Conservation (phyloP, 208 protist genomes). For the Trypanosoma cruzi region DNA sequence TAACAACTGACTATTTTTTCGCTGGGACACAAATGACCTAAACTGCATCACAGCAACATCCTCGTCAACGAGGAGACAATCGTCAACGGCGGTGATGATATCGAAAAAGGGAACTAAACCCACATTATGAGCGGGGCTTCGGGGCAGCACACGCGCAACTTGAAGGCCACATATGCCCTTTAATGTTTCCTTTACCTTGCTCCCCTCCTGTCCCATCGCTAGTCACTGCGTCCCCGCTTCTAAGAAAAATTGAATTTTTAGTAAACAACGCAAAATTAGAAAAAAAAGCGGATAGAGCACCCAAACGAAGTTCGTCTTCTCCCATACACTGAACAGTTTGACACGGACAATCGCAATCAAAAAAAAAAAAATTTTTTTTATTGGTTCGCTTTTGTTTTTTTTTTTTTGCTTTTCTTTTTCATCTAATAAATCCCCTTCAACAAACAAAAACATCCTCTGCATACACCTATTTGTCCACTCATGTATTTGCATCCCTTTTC, state of each 20-base stretch:
- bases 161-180: constrained; percentile 73
- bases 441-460: too few relatives aligned
- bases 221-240: background rate
- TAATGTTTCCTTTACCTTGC: constrained; percentile 20
- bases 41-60: constrained; percentile 47
- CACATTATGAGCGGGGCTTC: constrained; percentile 72
- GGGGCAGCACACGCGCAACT: constrained; percentile 66
- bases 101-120: constrained; percentile 90
- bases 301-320: too few relatives aligned
- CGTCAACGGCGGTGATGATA: constrained; percentile 78
- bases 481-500: too few relatives aligned
- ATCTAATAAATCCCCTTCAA: too few relatives aligned
- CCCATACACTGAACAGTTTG: too few relatives aligned
- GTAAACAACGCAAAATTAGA: constrained; percentile 16
- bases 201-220: constrained; percentile 59
- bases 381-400: too few relatives aligned
- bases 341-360: too few relatives aligned
- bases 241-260: constrained; percentile 3
- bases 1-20: constrained; percentile 39
- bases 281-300: constrained; percentile 20
- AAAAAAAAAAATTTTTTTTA: too few relatives aligned
- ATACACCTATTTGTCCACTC: too few relatives aligned
- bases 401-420: too few relatives aligned
- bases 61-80: constrained; percentile 30
- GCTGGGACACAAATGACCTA: constrained; percentile 44